Evolutionary conservation across 768 basidiomycete species (phyloP).

Genomic region (Kwoniella sp.): DNA sequence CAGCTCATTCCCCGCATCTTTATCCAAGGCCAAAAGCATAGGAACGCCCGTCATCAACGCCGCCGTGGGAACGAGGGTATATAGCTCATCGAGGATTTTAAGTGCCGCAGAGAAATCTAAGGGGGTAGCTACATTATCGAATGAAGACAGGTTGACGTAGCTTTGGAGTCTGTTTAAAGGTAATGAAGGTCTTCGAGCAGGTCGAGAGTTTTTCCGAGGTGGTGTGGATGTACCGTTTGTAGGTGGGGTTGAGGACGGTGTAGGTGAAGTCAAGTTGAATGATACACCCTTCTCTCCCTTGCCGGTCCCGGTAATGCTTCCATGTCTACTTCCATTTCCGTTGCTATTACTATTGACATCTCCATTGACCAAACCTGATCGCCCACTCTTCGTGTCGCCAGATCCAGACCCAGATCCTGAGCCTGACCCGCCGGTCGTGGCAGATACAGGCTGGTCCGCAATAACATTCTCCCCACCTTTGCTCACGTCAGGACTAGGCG

Average conservation of each 20-base stretch:
- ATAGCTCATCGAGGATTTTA: conserved; percentile 67
- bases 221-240: conserved; percentile 15
- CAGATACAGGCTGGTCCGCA: not conserved
- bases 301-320: not conserved
- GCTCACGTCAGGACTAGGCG: conserved; percentile 46
- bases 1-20: conserved; percentile 58
- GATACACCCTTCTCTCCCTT: conserved; percentile 37
- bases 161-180: conserved; percentile 47
- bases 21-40: conserved; percentile 78
- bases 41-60: conserved; percentile 77
- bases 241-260: conserved; percentile 25
- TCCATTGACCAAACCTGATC: not conserved
- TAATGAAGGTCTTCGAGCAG: conserved; percentile 43
- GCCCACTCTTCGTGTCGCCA: not conserved
- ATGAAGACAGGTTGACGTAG: conserved; percentile 28
- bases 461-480: conserved; percentile 4
- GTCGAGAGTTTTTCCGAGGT: conserved; percentile 11
- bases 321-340: not conserved
- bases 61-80: conserved; percentile 72
- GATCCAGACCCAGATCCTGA: not conserved
- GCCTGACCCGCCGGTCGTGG: not conserved
- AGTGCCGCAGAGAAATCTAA: conserved; percentile 76
- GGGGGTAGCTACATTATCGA: conserved; percentile 61
- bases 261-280: conserved; percentile 47
- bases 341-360: not conserved